These are phyloP conservation scores for Chaetomiaceae sp. DNA, from an alignment of 2,329 filamentous ascomycete genomes.

Conservation along the genomic window DNA sequence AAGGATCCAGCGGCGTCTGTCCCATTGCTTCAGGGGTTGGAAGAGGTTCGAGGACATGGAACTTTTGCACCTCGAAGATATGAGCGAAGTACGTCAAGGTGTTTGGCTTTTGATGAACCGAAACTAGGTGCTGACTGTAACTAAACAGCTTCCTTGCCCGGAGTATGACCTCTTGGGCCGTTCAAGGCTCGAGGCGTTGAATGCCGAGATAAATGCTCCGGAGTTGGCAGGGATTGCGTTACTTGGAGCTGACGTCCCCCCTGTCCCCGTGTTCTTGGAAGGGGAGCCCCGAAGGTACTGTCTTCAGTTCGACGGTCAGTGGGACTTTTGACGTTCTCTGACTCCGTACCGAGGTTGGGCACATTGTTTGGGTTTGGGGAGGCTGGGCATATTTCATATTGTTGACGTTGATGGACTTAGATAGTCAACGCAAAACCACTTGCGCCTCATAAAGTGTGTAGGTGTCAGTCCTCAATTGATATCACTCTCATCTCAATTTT, in stretches of 20 bases:
- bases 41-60: background rate
- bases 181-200: slow-evolving; percentile 8
- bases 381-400: too few relatives aligned
- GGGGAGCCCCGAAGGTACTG: background rate
- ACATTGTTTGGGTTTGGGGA: too few relatives aligned
- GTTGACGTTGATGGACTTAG: too few relatives aligned
- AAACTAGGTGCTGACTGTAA: background rate
- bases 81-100: background rate
- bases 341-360: background rate
- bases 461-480: too few relatives aligned
- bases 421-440: too few relatives aligned
- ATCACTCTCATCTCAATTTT: background rate
- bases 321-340: background rate
- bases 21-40: slow-evolving; percentile 4
- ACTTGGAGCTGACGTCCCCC: background rate
- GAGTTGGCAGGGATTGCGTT: slow-evolving; percentile 10
- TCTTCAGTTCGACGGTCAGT: slow-evolving; percentile 5
- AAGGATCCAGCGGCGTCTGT: slow-evolving; percentile 5
- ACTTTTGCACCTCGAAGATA: slow-evolving; percentile 7
- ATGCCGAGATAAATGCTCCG: slow-evolving; percentile 10
- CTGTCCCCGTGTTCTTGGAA: background rate
- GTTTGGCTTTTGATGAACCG: background rate
- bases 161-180: slow-evolving; percentile 8
- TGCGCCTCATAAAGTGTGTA: too few relatives aligned
- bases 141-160: slow-evolving; percentile 9